Percentiles rank a stretch among this genome's conserved stretches.
phyloP scores from a whole-genome alignment of 2,329 filamentous ascomycete genomes.

The Periconia sp. region DNA sequence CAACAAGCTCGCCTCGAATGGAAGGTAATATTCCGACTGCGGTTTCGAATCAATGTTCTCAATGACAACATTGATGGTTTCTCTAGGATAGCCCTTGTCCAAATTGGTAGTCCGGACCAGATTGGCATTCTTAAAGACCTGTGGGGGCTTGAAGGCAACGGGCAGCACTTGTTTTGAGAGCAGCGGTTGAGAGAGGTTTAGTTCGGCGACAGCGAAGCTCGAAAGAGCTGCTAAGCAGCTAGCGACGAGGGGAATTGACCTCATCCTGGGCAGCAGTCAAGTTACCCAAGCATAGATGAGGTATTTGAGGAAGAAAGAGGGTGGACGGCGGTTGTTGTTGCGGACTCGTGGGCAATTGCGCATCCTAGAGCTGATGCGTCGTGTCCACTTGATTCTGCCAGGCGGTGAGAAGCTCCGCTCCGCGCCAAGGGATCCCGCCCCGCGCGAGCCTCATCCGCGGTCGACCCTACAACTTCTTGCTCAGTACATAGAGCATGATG shows the following conservation, averaged over 20 bases:
- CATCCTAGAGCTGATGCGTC: conserved; percentile 42
- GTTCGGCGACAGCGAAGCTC: conserved; percentile 62
- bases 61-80: conserved; percentile 91
- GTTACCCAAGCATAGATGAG: conserved; percentile 41
- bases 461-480: conserved; percentile 1
- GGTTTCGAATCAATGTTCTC: conserved; percentile 82
- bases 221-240: conserved; percentile 64
- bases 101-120: conserved; percentile 87
- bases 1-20: conserved; percentile 79
- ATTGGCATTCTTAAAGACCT: conserved; percentile 93
- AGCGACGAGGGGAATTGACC: conserved; percentile 43
- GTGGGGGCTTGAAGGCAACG: conserved; percentile 76
- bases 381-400: conserved; percentile 43
- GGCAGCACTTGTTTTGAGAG: conserved; percentile 57
- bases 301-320: conserved; percentile 10
- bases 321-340: conserved; percentile 16
- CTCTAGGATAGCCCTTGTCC: conserved; percentile 89
- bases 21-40: conserved; percentile 89
- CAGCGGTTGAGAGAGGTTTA: conserved; percentile 65
- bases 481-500: conserved; percentile 25
- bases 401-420: conserved; percentile 13
- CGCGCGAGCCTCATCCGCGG: conserved; percentile 11
- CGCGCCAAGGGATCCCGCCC: conserved; percentile 21
- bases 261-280: conserved; percentile 45
- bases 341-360: conserved; percentile 21